These are phyloP conservation scores for Rossbeevera mucosa DNA, from an alignment of 768 basidiomycete genomes.

Conservation along the genomic window DNA sequence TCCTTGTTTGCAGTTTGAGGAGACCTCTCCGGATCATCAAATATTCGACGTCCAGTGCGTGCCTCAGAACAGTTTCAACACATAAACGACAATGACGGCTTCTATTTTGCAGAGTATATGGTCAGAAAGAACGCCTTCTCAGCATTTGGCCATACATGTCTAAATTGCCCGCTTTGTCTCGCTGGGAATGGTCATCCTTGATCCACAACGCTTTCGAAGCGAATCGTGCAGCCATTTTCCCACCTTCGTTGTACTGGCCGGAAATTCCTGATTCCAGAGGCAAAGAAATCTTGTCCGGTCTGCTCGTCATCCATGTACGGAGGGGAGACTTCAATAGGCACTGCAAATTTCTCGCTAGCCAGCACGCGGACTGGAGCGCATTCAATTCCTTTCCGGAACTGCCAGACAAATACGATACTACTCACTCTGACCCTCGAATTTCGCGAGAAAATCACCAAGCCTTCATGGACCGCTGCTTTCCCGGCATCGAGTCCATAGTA, in stretches of 20 bases:
- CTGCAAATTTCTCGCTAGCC: constrained; percentile 36
- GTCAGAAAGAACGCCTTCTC: constrained; percentile 26
- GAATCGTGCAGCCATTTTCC: constrained; percentile 17
- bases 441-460: constrained; percentile 20
- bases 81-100: background rate
- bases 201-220: constrained; percentile 26
- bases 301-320: constrained; percentile 48
- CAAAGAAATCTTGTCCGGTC: constrained; percentile 25
- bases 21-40: constrained; percentile 12
- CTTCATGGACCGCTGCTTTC: constrained; percentile 40
- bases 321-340: constrained; percentile 45
- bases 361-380: constrained; percentile 34
- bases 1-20: constrained; percentile 36
- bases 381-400: constrained; percentile 42
- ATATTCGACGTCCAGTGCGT: constrained; percentile 19
- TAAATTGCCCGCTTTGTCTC: constrained; percentile 29
- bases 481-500: constrained; percentile 38
- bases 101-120: constrained; percentile 29
- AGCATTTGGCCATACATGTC: constrained; percentile 33
- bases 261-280: constrained; percentile 1
- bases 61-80: background rate
- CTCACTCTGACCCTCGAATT: constrained; percentile 22
- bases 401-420: constrained; percentile 34
- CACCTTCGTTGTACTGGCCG: constrained; percentile 10
- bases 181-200: constrained; percentile 34